A percentile compares a stretch with the other conserved stretches of the same genome.
Conservation (phyloP, 176 grass and related monocot species). For the Cocos nucifera region DNA sequence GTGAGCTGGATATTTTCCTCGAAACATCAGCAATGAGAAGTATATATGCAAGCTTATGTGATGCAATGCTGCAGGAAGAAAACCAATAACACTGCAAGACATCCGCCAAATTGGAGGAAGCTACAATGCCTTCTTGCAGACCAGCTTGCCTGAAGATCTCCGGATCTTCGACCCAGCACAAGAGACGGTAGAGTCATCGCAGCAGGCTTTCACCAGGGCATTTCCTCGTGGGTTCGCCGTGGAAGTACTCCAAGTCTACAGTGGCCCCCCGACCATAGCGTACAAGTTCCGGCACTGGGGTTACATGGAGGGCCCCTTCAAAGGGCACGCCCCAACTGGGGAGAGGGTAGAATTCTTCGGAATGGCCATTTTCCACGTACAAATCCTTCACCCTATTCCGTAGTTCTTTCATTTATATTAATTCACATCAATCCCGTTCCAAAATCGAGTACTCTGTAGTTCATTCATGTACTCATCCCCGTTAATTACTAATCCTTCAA, state of each 20-base stretch:
- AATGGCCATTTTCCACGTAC: slow-evolving; percentile 50
- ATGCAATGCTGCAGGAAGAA: slow-evolving; percentile 8
- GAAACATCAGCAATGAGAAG: too few relatives aligned
- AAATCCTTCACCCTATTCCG: background rate
- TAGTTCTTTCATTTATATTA: too few relatives aligned
- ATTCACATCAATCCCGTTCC: too few relatives aligned
- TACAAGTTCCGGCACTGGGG: slow-evolving; percentile 86
- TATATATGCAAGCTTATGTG: too few relatives aligned
- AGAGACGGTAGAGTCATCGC: slow-evolving; percentile 37
- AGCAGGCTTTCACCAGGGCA: slow-evolving; percentile 30
- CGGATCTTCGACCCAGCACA: slow-evolving; percentile 46
- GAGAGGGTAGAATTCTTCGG: slow-evolving; percentile 36
- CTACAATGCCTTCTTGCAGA: slow-evolving; percentile 62
- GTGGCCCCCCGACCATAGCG: slow-evolving; percentile 36
- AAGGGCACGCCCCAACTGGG: slow-evolving; percentile 42
- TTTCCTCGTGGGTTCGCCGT: slow-evolving; percentile 60
- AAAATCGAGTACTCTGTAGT: too few relatives aligned
- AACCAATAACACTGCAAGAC: slow-evolving; percentile 13
- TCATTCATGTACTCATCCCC: too few relatives aligned
- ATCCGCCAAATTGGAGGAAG: slow-evolving; percentile 33
- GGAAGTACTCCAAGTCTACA: slow-evolving; percentile 60
- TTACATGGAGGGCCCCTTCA: slow-evolving; percentile 74
- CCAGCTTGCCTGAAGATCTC: slow-evolving; percentile 40
- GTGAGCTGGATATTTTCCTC: too few relatives aligned
- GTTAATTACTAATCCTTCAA: too few relatives aligned